These are phyloP conservation scores for Eutrema japonicum DNA, from an alignment of 345 rosid genomes.

Conservation along the genomic window DNA sequence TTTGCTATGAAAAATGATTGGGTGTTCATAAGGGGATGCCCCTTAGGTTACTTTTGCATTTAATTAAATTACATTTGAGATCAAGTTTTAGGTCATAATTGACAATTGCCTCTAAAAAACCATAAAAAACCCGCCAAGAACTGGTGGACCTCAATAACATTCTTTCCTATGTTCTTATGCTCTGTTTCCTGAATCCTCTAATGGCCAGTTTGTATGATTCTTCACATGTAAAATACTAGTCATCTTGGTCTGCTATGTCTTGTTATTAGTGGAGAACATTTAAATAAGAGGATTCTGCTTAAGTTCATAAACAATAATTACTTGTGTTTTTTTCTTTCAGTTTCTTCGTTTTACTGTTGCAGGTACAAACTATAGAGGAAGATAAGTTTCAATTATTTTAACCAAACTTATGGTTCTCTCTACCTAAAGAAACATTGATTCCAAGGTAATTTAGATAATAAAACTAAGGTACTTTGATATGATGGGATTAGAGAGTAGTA, in stretches of 20 bases:
- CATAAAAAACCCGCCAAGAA: no score
- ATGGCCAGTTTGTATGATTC: no score
- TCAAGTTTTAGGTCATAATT: no score
- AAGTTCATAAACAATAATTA: not conserved
- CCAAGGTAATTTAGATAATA: constrained; percentile 27
- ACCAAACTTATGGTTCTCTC: constrained; percentile 29
- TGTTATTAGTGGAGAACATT: constrained; percentile 15
- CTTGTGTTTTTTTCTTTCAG: not conserved
- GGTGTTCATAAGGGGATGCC: no score
- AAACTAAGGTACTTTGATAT: constrained; percentile 8
- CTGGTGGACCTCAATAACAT: no score
- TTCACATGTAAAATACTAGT: no score
- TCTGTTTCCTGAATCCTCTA: no score
- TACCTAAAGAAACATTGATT: constrained; percentile 32
- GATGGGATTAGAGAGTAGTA: constrained; percentile 20
- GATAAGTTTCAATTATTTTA: constrained; percentile 18
- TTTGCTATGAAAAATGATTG: no score
- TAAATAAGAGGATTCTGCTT: constrained; percentile 21
- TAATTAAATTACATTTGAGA: no score
- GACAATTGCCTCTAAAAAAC: no score
- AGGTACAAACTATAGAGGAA: constrained; percentile 40
- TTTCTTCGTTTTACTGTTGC: constrained; percentile 28
- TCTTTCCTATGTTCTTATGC: no score
- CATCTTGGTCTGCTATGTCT: not conserved
- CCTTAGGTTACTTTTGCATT: no score